Conservation (phyloP, 2,329 filamentous ascomycete genomes). For the Xylaria sp. region DNA sequence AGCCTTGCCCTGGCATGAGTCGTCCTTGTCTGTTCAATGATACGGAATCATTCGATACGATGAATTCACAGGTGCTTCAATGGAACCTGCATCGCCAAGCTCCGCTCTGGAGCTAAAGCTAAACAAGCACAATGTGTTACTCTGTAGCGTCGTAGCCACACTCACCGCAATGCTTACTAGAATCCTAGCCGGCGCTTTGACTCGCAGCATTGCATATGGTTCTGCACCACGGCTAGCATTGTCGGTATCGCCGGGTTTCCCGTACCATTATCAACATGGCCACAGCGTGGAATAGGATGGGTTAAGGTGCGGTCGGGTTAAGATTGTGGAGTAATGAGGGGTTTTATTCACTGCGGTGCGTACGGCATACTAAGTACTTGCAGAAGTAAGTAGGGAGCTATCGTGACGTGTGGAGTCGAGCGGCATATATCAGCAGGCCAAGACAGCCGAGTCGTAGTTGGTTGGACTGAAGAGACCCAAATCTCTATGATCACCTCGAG, state of each 20-base stretch:
- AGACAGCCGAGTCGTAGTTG: constrained; percentile 3
- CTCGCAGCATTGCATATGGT: constrained; percentile 12
- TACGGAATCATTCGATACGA: constrained; percentile 16
- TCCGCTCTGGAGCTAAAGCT: constrained; percentile 25
- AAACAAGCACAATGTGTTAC: constrained; percentile 19
- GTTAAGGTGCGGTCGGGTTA: constrained; percentile 16
- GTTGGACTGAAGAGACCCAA: not conserved
- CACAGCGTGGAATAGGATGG: constrained; percentile 11
- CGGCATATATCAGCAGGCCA: constrained; percentile 15
- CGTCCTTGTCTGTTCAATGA: constrained; percentile 14
- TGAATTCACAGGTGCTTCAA: constrained; percentile 10
- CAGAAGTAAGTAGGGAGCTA: constrained; percentile 6
- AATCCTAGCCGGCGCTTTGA: constrained; percentile 43
- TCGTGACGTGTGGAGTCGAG: constrained; percentile 23
- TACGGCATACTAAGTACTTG: not conserved
- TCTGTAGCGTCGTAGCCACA: constrained; percentile 32
- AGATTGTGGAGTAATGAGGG: constrained; percentile 24
- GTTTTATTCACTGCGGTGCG: constrained; percentile 10
- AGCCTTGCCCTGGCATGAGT: constrained; percentile 20
- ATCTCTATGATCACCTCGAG: not conserved
- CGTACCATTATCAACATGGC: constrained; percentile 24
- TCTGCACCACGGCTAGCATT: constrained; percentile 22
- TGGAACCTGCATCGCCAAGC: constrained; percentile 13
- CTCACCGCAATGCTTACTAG: constrained; percentile 34
- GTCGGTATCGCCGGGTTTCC: constrained; percentile 29